These are phyloP conservation scores for Globisporangium cystogenes DNA, from an alignment of 352 stramenopile genomes.

Conservation along the genomic window DNA sequence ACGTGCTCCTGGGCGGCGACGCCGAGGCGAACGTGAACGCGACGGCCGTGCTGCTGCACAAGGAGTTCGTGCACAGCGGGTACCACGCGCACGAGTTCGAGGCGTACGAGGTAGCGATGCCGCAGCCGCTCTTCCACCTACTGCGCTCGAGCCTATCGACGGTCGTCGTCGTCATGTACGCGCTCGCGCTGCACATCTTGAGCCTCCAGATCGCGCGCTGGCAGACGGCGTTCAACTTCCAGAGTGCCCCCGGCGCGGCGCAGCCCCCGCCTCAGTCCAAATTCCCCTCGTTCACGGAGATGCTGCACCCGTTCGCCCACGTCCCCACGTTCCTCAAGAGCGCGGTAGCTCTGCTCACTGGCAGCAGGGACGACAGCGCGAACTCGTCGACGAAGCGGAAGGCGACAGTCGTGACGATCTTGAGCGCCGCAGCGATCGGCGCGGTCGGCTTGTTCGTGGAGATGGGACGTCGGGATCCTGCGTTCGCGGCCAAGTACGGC, in stretches of 20 bases:
- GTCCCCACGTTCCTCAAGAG: slow-evolving; percentile 22
- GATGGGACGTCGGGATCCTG: slow-evolving; percentile 8
- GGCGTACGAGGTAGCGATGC: slow-evolving; percentile 36
- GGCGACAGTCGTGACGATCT: neutral
- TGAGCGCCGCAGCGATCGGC: neutral
- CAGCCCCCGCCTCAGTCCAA: slow-evolving; percentile 16
- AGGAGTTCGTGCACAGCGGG: slow-evolving; percentile 37
- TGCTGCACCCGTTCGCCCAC: slow-evolving; percentile 52
- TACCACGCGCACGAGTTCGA: slow-evolving; percentile 48
- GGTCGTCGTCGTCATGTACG: slow-evolving; percentile 59
- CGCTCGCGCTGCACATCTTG: slow-evolving; percentile 59
- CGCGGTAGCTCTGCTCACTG: slow-evolving; percentile 2
- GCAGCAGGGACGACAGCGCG: neutral
- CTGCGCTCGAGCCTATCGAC: slow-evolving; percentile 39
- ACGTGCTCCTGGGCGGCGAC: slow-evolving; percentile 27
- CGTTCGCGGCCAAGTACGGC: slow-evolving; percentile 7
- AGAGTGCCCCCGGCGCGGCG: slow-evolving; percentile 7
- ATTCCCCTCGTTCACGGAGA: slow-evolving; percentile 49
- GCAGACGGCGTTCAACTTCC: slow-evolving; percentile 58
- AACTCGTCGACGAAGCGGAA: neutral
- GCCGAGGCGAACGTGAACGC: slow-evolving; percentile 1
- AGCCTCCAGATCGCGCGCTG: slow-evolving; percentile 55
- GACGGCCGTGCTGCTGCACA: slow-evolving; percentile 30
- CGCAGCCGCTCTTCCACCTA: slow-evolving; percentile 40
- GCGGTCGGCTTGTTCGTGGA: slow-evolving; percentile 5